Percentiles rank a stretch among this genome's conserved stretches.
Conservation (phyloP, 208 protist species). For the Leishmania major region DNA sequence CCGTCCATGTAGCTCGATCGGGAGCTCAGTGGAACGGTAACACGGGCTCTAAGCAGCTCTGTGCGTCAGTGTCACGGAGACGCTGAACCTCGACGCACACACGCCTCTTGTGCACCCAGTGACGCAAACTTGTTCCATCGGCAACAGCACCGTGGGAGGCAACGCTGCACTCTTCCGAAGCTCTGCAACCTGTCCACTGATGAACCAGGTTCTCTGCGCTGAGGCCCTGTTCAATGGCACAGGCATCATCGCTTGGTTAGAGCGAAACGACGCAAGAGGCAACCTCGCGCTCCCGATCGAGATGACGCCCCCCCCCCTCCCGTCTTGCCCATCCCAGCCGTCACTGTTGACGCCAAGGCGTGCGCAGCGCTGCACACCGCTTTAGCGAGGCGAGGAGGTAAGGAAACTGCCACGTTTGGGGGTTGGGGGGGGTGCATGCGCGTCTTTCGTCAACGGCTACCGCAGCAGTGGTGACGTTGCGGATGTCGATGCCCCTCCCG, state of each 20-base stretch:
- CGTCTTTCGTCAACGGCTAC: not conserved
- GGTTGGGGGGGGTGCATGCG: not conserved
- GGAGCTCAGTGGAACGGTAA: not conserved
- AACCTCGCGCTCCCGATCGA: not conserved
- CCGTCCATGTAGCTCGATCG: not conserved
- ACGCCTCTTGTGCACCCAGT: not conserved
- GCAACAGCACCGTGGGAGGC: not conserved
- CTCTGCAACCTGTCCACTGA: not conserved
- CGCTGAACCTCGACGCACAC: not conserved
- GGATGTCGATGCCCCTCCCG: not conserved
- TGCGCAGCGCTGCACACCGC: not conserved
- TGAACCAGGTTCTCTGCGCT: constrained; percentile 7
- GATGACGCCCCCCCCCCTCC: constrained; percentile 7
- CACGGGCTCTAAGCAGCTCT: not conserved
- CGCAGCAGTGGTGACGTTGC: not conserved
- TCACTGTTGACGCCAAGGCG: not conserved
- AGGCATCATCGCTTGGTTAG: not conserved
- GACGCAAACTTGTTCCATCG: not conserved
- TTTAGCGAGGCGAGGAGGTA: too few species aligned
- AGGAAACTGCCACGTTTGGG: not conserved
- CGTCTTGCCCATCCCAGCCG: not conserved
- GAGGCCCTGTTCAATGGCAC: constrained; percentile 3
- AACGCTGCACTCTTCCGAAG: constrained; percentile 2
- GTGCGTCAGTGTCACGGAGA: not conserved
- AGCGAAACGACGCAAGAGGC: not conserved